Conservation (phyloP, 169 alveolate genomes). For the Theileria orientalis region DNA sequence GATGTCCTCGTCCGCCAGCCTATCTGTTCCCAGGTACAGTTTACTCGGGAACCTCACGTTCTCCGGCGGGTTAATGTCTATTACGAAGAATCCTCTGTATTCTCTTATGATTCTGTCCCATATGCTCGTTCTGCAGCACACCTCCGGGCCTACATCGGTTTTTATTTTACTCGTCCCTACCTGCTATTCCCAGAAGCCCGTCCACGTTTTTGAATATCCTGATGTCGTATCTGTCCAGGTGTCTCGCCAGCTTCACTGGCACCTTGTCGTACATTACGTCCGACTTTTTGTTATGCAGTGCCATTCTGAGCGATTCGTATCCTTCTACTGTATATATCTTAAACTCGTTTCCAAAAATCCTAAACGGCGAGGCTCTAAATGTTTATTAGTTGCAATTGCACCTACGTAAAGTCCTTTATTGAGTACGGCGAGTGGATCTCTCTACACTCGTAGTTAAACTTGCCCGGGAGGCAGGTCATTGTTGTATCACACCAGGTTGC, state of each 20-base stretch:
- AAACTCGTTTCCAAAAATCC: conserved; percentile 24
- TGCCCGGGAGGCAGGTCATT: conserved; percentile 63
- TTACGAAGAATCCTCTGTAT: conserved; percentile 29
- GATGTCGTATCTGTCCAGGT: neutral
- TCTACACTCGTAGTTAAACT: conserved; percentile 55
- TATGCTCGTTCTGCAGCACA: conserved; percentile 41
- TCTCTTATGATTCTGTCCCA: conserved; percentile 28
- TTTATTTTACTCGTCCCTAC: neutral
- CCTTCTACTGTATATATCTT: conserved; percentile 50
- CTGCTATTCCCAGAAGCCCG: conserved; percentile 55
- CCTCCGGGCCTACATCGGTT: neutral
- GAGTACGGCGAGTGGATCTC: conserved; percentile 34
- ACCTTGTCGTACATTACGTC: conserved; percentile 4
- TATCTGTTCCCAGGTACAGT: conserved; percentile 12
- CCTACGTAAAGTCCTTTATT: conserved; percentile 45
- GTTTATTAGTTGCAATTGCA: conserved; percentile 43
- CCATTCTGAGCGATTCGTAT: conserved; percentile 12
- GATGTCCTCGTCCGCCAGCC: conserved; percentile 17
- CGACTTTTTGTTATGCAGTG: neutral
- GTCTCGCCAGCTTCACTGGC: conserved; percentile 49
- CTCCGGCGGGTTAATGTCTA: conserved; percentile 31
- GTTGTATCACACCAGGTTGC: conserved; percentile 71
- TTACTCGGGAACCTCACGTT: neutral
- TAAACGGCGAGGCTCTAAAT: conserved; percentile 22
- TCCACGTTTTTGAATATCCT: neutral